Percentiles rank a stretch among this genome's conserved stretches.
Evolutionary conservation across 2,329 filamentous ascomycete genomes (phyloP).

Genomic region (Pseudocercospora pini-densiflorae): DNA sequence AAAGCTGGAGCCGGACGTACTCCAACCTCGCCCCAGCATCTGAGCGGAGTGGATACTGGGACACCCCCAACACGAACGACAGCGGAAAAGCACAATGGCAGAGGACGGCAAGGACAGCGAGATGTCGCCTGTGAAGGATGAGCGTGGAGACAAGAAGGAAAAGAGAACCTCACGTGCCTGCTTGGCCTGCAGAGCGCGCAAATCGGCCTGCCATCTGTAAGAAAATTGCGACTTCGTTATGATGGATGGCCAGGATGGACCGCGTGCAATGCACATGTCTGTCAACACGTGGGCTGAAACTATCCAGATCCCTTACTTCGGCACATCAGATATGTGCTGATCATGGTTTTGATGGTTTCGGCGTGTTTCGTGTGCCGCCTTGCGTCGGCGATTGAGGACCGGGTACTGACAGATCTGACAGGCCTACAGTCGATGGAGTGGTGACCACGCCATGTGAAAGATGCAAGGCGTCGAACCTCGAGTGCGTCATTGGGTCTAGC

Average conservation of each 20-base stretch:
- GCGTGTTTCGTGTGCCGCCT: constrained; percentile 1
- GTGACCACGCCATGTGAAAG: constrained; percentile 60
- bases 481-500: constrained; percentile 58
- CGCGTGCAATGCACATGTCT: constrained; percentile 1
- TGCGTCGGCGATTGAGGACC: constrained; percentile 12
- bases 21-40: neutral
- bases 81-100: neutral
- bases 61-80: neutral
- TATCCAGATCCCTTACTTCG: neutral
- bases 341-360: neutral
- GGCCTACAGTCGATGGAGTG: constrained; percentile 53
- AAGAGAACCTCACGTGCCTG: constrained; percentile 45
- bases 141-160: constrained; percentile 27
- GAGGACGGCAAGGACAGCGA: neutral
- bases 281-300: neutral
- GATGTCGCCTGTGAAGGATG: constrained; percentile 12
- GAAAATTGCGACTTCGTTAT: constrained; percentile 30
- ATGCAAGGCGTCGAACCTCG: constrained; percentile 61
- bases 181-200: constrained; percentile 54
- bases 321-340: neutral
- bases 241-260: neutral
- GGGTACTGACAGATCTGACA: constrained; percentile 19
- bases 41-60: neutral
- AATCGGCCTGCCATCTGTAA: constrained; percentile 58
- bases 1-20: neutral